Evolutionary conservation across 805 yeast genomes (phyloP).

Genomic region (Blastobotrys robertii): DNA sequence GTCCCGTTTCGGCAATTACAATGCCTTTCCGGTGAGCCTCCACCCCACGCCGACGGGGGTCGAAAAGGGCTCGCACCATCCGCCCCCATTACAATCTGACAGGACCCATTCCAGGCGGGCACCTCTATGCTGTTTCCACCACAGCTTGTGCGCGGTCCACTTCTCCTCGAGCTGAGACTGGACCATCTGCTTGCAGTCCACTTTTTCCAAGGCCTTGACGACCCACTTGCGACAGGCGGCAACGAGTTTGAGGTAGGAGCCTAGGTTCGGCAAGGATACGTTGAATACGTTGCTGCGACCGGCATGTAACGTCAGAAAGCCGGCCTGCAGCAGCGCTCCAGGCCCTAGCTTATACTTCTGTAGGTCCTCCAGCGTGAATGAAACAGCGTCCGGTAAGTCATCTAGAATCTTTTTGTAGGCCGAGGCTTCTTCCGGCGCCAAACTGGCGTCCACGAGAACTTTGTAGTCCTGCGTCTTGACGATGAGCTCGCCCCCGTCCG

Average conservation of each 20-base stretch:
- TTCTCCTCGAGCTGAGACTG: constrained; percentile 25
- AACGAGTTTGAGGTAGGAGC: constrained; percentile 27
- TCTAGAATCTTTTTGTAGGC: constrained; percentile 19
- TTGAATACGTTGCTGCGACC: constrained; percentile 23
- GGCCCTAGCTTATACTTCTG: constrained; percentile 5
- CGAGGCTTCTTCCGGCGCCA: constrained; percentile 4
- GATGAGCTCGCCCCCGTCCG: constrained; percentile 25
- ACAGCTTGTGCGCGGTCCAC: constrained; percentile 21
- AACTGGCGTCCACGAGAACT: background rate
- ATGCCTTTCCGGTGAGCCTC: constrained; percentile 40
- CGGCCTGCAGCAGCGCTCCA: constrained; percentile 21
- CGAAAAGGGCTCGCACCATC: constrained; percentile 44
- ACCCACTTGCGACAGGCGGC: constrained; percentile 29
- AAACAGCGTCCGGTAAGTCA: constrained; percentile 20
- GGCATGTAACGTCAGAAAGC: constrained; percentile 28
- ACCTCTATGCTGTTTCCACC: constrained; percentile 42
- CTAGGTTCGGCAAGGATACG: constrained; percentile 29
- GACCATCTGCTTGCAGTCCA: constrained; percentile 29
- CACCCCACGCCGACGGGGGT: constrained; percentile 56
- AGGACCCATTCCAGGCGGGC: constrained; percentile 43
- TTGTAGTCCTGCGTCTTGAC: constrained; percentile 18
- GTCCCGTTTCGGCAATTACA: too few species aligned
- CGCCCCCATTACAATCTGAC: constrained; percentile 46
- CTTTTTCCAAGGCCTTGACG: constrained; percentile 21
- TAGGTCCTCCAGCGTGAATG: constrained; percentile 21